These are phyloP conservation scores for Apiotrichum brassicae DNA, from an alignment of 1,284 basidiomycete genomes.

Conservation along the genomic window DNA sequence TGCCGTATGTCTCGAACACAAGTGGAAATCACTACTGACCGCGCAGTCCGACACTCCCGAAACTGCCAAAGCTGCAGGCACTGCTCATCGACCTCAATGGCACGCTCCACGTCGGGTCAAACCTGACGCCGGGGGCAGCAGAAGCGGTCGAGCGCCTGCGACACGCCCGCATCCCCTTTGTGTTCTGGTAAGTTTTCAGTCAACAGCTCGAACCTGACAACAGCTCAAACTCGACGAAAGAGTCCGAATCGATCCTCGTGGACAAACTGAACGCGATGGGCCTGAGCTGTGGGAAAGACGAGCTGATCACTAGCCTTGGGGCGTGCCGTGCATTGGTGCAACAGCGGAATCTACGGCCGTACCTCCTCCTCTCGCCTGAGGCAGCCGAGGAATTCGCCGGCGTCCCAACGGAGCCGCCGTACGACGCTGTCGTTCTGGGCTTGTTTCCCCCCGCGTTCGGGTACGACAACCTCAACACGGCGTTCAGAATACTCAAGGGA, in stretches of 20 bases:
- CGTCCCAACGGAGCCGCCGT: slow-evolving; percentile 10
- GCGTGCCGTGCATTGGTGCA: slow-evolving; percentile 54
- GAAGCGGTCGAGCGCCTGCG: slow-evolving; percentile 53
- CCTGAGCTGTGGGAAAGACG: slow-evolving; percentile 50
- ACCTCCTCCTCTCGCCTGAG: slow-evolving; percentile 56
- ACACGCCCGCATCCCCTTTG: slow-evolving; percentile 51
- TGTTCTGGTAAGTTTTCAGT: slow-evolving; percentile 56
- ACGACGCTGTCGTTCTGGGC: slow-evolving; percentile 63
- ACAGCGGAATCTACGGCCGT: slow-evolving; percentile 52
- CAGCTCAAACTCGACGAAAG: slow-evolving; percentile 50
- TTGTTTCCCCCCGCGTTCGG: slow-evolving; percentile 55
- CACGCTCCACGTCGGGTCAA: slow-evolving; percentile 57
- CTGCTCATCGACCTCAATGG: slow-evolving; percentile 65
- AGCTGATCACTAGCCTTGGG: slow-evolving; percentile 60
- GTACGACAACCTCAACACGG: slow-evolving; percentile 57
- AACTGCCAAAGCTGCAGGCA: slow-evolving; percentile 37
- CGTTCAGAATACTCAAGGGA: slow-evolving; percentile 57
- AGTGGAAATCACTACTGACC: neutral
- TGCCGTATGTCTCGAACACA: neutral
- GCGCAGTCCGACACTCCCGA: neutral
- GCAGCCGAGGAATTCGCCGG: slow-evolving; percentile 53
- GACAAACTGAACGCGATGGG: slow-evolving; percentile 52
- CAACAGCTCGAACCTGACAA: neutral
- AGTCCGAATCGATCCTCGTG: slow-evolving; percentile 52
- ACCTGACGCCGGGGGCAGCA: slow-evolving; percentile 53